Evolutionary conservation across 2,329 filamentous ascomycete genomes (phyloP), one percentile per base, ranked within the genome.

Genomic region (Fusarium avenaceum): DNA sequence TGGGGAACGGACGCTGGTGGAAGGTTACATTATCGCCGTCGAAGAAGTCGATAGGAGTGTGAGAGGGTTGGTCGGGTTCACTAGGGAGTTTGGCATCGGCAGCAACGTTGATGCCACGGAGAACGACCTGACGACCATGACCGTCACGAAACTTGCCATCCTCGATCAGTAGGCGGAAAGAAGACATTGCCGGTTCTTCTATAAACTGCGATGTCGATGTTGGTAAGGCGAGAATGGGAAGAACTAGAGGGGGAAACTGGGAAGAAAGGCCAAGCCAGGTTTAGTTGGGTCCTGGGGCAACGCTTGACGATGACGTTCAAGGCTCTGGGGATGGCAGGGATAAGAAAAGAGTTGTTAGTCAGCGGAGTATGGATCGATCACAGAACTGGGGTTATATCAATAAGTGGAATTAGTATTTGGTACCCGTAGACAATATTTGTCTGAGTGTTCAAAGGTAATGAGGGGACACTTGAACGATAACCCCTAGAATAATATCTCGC

Each of bases 71-170:
- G 68, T 96, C 84, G 17, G 96, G 96, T 35, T 85, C 85, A 76
- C 90, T 93, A 30, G 96, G 96, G 60, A 93, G 90, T 81, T 99
- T 99, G 74, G 92, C 89, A 76, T 98, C 95, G 67, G 89, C 93
- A 38, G 94, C 94, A 66, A 96, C 87, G 76, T 99, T 99, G 83
- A 99, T 97, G 69, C 96, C 96, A 68, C 96, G 90, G 44, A 99
- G 85, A 4, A 93, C 91, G 57, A 99, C 88, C 80, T 98, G 92
- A 65, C 96, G 90, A 69, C 94, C 91, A 69, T 93, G 82, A 15
- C 83, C 78, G 78, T 99, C 96, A 65, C 92, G 89, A 80, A 99
- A 97, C 71, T 89, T 89, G 65, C 89, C 89, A 69, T 96, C 91
- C 75, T 97, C 93, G 73, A 99, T 95, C 24, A 87, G 89, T 50